phyloP scores from a whole-genome alignment of 2,329 filamentous ascomycete genomes.

The Massarina eburnea region DNA sequence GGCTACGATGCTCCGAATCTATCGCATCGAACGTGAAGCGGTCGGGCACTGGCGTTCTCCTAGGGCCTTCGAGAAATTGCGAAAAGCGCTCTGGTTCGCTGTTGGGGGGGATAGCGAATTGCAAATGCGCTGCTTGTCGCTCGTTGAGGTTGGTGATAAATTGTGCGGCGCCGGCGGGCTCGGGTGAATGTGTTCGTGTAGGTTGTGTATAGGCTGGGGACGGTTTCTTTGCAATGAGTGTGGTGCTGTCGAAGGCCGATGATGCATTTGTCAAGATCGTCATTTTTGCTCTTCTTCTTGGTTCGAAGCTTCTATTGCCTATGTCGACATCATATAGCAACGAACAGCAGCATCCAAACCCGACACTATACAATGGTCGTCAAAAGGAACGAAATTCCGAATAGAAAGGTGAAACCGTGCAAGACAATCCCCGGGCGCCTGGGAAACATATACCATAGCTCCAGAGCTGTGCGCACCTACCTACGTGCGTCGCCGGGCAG shows the following conservation, averaged over 20 bases:
- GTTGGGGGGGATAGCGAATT: constrained; percentile 13
- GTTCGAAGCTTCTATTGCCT: background rate
- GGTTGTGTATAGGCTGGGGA: background rate
- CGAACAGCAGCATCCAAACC: background rate
- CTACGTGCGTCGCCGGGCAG: background rate
- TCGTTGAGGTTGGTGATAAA: constrained; percentile 18
- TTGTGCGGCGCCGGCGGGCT: constrained; percentile 17
- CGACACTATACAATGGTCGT: no score
- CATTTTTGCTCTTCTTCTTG: background rate
- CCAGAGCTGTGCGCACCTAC: background rate
- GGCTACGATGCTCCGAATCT: constrained; percentile 8
- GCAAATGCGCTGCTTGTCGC: constrained; percentile 18
- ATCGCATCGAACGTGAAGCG: constrained; percentile 21
- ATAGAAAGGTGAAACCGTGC: background rate
- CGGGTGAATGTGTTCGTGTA: constrained; percentile 1
- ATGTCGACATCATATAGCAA: background rate
- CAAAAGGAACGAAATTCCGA: background rate
- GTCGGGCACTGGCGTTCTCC: constrained; percentile 19
- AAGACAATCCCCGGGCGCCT: background rate
- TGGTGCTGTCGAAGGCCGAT: constrained; percentile 1
- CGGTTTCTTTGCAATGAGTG: constrained; percentile 1
- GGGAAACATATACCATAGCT: constrained; percentile 1
- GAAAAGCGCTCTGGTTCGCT: constrained; percentile 18
- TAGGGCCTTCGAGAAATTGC: constrained; percentile 19
- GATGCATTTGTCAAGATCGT: background rate